These are phyloP conservation scores for Fraxinus excelsior DNA, from an alignment of 257 asterid genomes.

Conservation along the genomic window DNA sequence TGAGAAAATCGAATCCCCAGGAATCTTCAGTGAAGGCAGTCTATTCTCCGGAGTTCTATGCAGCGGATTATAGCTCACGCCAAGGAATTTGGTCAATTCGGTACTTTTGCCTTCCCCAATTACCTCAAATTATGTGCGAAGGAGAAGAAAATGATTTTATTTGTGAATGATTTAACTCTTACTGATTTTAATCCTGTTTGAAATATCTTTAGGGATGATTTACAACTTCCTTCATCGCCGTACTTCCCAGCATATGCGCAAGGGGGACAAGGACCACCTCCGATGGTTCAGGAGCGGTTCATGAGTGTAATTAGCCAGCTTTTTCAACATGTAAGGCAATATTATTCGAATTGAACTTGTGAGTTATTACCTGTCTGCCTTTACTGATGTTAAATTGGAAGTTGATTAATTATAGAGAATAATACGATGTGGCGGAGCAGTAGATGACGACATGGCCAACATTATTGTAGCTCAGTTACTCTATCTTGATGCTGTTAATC, in stretches of 20 bases:
- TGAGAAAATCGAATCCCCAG: slow-evolving; percentile 34
- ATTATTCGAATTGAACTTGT: slow-evolving; percentile 10
- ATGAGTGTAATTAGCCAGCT: slow-evolving; percentile 93
- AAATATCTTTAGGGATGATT: slow-evolving; percentile 65
- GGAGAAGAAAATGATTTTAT: background rate
- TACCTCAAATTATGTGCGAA: background rate
- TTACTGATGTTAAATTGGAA: slow-evolving; percentile 13
- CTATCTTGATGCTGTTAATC: slow-evolving; percentile 90
- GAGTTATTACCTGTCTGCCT: slow-evolving; percentile 14
- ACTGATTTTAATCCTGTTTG: slow-evolving; percentile 15
- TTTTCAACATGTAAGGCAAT: slow-evolving; percentile 68
- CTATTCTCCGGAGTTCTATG: slow-evolving; percentile 43
- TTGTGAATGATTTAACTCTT: background rate
- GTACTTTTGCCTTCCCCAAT: slow-evolving; percentile 30
- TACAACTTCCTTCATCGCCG: slow-evolving; percentile 85
- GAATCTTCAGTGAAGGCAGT: slow-evolving; percentile 48
- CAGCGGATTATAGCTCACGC: slow-evolving; percentile 45
- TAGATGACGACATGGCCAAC: slow-evolving; percentile 98
- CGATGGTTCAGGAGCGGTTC: slow-evolving; percentile 82
- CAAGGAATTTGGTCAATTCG: slow-evolving; percentile 86
- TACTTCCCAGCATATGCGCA: slow-evolving; percentile 75
- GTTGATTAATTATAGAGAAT: slow-evolving; percentile 59
- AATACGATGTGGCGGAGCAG: slow-evolving; percentile 95
- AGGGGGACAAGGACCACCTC: slow-evolving; percentile 87
- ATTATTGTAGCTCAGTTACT: slow-evolving; percentile 92